Percentiles rank a stretch among this genome's conserved stretches.
Evolutionary conservation across 169 alveolate genomes (phyloP).

Genomic region (Plasmodium billcollinsi): DNA sequence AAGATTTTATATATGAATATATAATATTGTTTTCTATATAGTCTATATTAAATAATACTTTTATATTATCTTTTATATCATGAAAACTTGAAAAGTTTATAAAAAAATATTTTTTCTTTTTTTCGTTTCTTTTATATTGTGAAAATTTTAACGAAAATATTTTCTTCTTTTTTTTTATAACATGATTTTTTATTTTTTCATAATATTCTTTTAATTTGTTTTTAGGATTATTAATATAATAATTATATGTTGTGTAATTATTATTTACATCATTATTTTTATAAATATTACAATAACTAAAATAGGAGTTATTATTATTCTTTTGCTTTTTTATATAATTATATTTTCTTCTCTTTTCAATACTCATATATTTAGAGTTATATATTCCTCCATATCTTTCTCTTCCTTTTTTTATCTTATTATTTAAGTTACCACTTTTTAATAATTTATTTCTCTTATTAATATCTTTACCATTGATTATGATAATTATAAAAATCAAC

Average conservation of each 20-base stretch:
- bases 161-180: constrained; percentile 53
- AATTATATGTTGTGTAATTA: too few relatives aligned
- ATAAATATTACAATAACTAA: not conserved
- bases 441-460: too few relatives aligned
- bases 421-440: too few relatives aligned
- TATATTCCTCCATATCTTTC: too few relatives aligned
- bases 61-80: constrained; percentile 63
- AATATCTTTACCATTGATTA: too few relatives aligned
- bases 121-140: not conserved
- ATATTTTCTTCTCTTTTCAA: too few relatives aligned
- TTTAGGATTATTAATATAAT: not conserved
- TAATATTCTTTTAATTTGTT: constrained; percentile 19
- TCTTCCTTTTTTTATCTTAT: too few relatives aligned
- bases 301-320: too few relatives aligned
- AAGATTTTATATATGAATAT: constrained; percentile 51
- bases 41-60: constrained; percentile 60
- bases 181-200: constrained; percentile 31
- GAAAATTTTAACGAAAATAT: constrained; percentile 50
- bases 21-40: constrained; percentile 56
- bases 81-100: constrained; percentile 21
- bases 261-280: not conserved
- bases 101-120: constrained; percentile 20
- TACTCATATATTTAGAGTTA: too few relatives aligned
- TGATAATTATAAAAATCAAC: too few relatives aligned
- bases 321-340: too few relatives aligned